Conservation (phyloP, 805 yeast genomes). For the Candida hungchunana region DNA sequence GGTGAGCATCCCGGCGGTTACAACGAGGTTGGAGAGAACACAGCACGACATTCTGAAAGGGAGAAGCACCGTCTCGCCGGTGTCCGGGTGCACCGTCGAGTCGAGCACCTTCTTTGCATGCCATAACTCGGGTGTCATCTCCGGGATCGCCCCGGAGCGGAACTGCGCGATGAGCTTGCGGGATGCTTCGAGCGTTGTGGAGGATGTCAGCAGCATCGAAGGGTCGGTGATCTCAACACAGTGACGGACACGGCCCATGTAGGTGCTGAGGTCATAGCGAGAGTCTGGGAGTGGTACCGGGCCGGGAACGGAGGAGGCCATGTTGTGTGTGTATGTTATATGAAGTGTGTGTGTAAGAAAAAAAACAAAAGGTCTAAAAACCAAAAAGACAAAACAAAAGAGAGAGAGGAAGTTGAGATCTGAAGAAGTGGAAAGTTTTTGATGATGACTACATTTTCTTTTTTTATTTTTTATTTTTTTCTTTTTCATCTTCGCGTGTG, state of each 20-base stretch:
- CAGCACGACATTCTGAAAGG: constrained; percentile 98
- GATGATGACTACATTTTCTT: neutral
- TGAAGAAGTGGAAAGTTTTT: neutral
- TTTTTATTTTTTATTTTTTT: neutral
- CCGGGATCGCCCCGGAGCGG: constrained; percentile 58
- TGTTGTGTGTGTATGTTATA: constrained; percentile 24
- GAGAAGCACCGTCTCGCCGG: constrained; percentile 84
- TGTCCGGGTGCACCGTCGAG: constrained; percentile 94
- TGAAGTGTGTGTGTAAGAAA: neutral
- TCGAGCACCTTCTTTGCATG: constrained; percentile 80
- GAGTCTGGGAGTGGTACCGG: constrained; percentile 77
- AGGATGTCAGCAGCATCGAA: constrained; percentile 72
- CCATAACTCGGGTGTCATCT: constrained; percentile 84
- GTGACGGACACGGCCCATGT: constrained; percentile 93
- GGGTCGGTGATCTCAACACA: constrained; percentile 94
- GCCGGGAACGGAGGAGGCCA: constrained; percentile 91
- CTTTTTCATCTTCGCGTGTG: constrained; percentile 5
- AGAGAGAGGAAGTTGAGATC: neutral
- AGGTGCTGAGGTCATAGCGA: constrained; percentile 71
- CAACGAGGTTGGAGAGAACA: constrained; percentile 89
- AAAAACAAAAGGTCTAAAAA: no score
- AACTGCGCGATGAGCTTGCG: constrained; percentile 64
- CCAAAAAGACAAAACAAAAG: neutral
- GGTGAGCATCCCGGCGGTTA: constrained; percentile 96
- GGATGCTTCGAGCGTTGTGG: constrained; percentile 58